Evolutionary conservation across 2,329 filamentous ascomycete species (phyloP).

Genomic region (Ramularia collo-cygni): DNA sequence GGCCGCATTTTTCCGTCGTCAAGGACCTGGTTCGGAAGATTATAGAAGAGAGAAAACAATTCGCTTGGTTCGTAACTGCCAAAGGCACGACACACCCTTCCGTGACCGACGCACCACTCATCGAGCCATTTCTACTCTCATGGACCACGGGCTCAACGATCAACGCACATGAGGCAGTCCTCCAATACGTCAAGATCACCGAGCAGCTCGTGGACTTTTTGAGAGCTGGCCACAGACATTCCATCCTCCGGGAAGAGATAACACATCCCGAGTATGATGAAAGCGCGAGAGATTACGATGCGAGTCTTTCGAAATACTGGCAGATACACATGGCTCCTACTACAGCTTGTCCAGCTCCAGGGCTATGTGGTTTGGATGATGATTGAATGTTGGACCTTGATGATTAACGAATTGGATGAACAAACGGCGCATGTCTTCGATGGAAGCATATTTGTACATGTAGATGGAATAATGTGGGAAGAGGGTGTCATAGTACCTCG

Average conservation of each 20-base stretch:
- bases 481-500: too few relatives aligned
- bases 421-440: too few relatives aligned
- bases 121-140: constrained; percentile 55
- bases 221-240: constrained; percentile 35
- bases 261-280: constrained; percentile 34
- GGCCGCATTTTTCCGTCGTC: constrained; percentile 59
- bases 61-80: constrained; percentile 39
- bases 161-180: constrained; percentile 49
- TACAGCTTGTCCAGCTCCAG: constrained; percentile 14
- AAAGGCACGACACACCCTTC: constrained; percentile 49
- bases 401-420: too few relatives aligned
- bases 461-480: too few relatives aligned
- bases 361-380: constrained; percentile 18
- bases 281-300: constrained; percentile 18
- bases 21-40: constrained; percentile 47
- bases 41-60: constrained; percentile 36
- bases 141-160: constrained; percentile 56
- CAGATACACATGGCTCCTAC: constrained; percentile 38
- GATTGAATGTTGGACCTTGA: background rate
- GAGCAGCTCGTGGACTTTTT: constrained; percentile 51
- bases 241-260: constrained; percentile 46
- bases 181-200: constrained; percentile 55
- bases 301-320: constrained; percentile 33
- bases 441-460: too few relatives aligned
- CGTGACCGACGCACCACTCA: constrained; percentile 59